Evolutionary conservation across 2,329 filamentous ascomycete genomes (phyloP).

Genomic region (Colletotrichum melonis): DNA sequence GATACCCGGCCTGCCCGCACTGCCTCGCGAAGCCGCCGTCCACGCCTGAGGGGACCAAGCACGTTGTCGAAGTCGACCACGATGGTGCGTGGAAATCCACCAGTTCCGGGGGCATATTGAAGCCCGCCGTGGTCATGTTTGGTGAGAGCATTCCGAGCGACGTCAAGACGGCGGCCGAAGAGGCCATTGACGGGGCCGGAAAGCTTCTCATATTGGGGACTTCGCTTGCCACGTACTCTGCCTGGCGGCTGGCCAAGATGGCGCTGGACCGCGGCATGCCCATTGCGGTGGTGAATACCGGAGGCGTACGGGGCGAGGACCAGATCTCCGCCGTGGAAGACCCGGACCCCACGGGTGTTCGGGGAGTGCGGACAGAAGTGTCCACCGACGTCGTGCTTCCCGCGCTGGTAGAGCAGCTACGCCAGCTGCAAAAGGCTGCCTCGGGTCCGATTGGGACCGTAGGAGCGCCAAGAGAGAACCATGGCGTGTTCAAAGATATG

Average conservation of each 20-base stretch:
- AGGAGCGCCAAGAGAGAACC: slow-evolving; percentile 35
- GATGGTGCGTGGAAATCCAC: slow-evolving; percentile 82
- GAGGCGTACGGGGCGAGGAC: slow-evolving; percentile 86
- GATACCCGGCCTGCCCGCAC: slow-evolving; percentile 88
- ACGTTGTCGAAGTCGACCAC: slow-evolving; percentile 75
- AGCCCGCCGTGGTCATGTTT: slow-evolving; percentile 96
- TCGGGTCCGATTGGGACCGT: background rate
- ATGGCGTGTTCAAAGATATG: slow-evolving; percentile 67
- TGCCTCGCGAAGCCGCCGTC: slow-evolving; percentile 76
- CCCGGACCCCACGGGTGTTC: slow-evolving; percentile 60
- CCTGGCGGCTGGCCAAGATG: slow-evolving; percentile 87
- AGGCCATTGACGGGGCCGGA: slow-evolving; percentile 80
- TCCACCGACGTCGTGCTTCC: slow-evolving; percentile 69
- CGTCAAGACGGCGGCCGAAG: slow-evolving; percentile 82
- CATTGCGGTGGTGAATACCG: slow-evolving; percentile 88
- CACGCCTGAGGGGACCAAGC: slow-evolving; percentile 63
- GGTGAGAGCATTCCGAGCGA: slow-evolving; percentile 82
- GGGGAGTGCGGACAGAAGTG: slow-evolving; percentile 67
- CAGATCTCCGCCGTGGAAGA: slow-evolving; percentile 71
- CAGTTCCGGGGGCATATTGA: slow-evolving; percentile 82
- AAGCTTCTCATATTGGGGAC: slow-evolving; percentile 86
- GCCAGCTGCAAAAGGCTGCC: slow-evolving; percentile 39
- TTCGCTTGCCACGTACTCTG: slow-evolving; percentile 93
- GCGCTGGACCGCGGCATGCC: slow-evolving; percentile 87
- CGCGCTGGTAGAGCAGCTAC: slow-evolving; percentile 64